Percentiles rank a stretch among this genome's conserved stretches.
phyloP scores from a whole-genome alignment of 139 green algal species.

The Chlorella sp. region DNA sequence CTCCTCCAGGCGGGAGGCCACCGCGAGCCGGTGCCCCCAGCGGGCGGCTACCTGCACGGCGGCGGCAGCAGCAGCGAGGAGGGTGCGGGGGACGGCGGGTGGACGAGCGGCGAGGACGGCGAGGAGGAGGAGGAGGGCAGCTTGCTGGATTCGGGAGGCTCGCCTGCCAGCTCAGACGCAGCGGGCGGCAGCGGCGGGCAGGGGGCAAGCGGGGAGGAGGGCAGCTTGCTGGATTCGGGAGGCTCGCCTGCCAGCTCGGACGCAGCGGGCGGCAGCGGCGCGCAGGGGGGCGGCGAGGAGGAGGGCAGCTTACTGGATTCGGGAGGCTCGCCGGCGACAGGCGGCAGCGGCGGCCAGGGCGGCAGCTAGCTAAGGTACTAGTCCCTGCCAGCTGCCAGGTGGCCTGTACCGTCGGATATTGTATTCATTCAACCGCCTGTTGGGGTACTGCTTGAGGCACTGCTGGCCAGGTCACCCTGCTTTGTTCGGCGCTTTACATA shows the following conservation, averaged over 20 bases:
- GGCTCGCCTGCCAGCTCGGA: background rate
- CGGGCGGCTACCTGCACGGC: background rate
- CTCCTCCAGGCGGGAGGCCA: background rate
- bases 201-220: background rate
- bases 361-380: background rate
- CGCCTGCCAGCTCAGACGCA: background rate
- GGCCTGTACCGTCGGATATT: too few species aligned
- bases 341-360: too few species aligned
- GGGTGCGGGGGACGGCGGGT: constrained; percentile 16
- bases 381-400: background rate
- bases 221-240: background rate
- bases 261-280: too few species aligned
- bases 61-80: background rate
- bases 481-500: too few species aligned
- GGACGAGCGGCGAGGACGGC: constrained; percentile 7
- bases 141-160: background rate
- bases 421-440: too few species aligned
- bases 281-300: background rate
- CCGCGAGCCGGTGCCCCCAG: background rate
- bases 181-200: background rate
- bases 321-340: too few species aligned
- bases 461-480: too few species aligned
- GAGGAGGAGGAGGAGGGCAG: constrained; percentile 18
- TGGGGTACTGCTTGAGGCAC: too few species aligned
- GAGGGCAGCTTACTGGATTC: too few species aligned